Conservation (phyloP, 805 yeast species). For the Kodamaea lidongshanica region DNA sequence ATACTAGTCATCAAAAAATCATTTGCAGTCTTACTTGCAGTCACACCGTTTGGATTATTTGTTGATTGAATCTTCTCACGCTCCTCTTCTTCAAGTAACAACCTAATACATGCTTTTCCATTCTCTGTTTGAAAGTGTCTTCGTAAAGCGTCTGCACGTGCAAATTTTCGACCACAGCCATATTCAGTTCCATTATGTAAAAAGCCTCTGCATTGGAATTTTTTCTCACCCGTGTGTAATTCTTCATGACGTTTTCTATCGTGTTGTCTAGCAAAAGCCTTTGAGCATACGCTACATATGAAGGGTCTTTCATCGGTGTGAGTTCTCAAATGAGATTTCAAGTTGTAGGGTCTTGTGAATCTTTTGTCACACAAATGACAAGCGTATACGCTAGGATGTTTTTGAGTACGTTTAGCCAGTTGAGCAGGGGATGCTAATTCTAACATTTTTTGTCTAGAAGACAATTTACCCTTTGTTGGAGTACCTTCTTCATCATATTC, state of each 20-base stretch:
- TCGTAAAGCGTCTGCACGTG: constrained; percentile 41
- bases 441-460: constrained; percentile 52
- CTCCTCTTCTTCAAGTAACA: constrained; percentile 38
- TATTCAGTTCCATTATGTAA: constrained; percentile 37
- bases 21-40: constrained; percentile 8
- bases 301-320: constrained; percentile 83
- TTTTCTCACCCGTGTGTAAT: constrained; percentile 69
- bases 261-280: constrained; percentile 56
- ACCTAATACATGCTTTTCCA: constrained; percentile 38
- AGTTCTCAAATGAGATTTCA: constrained; percentile 85
- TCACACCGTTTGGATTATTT: constrained; percentile 7
- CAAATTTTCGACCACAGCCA: constrained; percentile 43
- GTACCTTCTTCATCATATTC: constrained; percentile 7
- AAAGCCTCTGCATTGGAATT: constrained; percentile 64
- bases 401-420: constrained; percentile 52
- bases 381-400: constrained; percentile 66
- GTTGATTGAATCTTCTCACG: constrained; percentile 16
- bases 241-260: constrained; percentile 43
- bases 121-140: constrained; percentile 43
- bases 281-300: constrained; percentile 66
- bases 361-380: constrained; percentile 81
- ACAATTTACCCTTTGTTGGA: constrained; percentile 9
- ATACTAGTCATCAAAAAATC: constrained; percentile 9
- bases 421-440: constrained; percentile 59
- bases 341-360: constrained; percentile 88